Evolutionary conservation across 2,329 filamentous ascomycete genomes (phyloP), one percentile per base, ranked within the genome.

Genomic region (Fusarium sp.): DNA sequence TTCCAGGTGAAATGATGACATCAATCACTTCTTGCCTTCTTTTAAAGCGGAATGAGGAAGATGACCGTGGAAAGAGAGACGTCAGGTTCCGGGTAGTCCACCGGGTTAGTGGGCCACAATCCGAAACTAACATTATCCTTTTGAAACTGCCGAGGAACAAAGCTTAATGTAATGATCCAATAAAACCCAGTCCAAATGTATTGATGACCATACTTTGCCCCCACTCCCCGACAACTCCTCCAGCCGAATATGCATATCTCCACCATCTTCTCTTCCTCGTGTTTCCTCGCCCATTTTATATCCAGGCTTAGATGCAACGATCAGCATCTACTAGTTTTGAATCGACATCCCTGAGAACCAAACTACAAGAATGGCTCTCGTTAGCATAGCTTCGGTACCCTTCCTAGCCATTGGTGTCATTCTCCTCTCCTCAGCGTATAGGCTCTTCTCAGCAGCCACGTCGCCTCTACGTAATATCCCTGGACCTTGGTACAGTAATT

Each of bases 401-500:
- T 24, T 55, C 17, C n/a, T 55, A 7, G 51, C 27, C 12, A 1
- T n/a, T 16, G 51, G 27, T 3, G 29, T 33, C n/a, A 31, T 55
- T 10, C 5, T 35, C n/a, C 17, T 55, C 27, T 3, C 31, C 8
- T 4, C 29, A 10, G 29, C 12, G 0, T 55, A 55, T 16, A 33
- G 17, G n/a, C 51, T 55, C 10, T 55, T 35, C 6, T 35, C 29
- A 35, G 51, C 51, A 35, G 51, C 4, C 11, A 20, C 29, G 14
- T 55, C 51, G 8, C 29, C 51, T 4, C n/a, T 55, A 1, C 51
- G 51, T 10, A 55, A 16, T 4, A 3, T 75, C 0, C 70, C 73
- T 1, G 73, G 73, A 0, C 73, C 73, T 0, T 66, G 69, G 60
- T 67, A 74, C 16, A 62, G 70, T 0, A 53, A 51, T 4, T 44